phyloP scores from a whole-genome alignment of 495 filamentous ascomycete species.

The Amorphotheca resinae region DNA sequence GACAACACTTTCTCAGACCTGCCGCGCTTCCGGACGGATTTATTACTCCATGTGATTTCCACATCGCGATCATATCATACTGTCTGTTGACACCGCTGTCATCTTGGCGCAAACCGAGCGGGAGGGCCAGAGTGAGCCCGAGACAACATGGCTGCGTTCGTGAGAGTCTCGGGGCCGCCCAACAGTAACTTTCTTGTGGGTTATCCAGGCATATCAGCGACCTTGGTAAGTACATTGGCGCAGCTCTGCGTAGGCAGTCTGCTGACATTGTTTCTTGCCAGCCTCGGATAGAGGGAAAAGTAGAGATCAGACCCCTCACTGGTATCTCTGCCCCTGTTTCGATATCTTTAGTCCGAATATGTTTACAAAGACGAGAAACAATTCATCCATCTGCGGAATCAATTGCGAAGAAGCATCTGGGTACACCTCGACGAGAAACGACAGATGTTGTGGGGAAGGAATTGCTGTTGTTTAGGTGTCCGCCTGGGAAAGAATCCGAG shows the following conservation, averaged over 20 bases:
- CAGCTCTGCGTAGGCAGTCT: constrained; percentile 7
- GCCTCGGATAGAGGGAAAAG: constrained; percentile 95
- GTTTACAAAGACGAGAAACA: constrained; percentile 82
- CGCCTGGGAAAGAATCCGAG: constrained; percentile 70
- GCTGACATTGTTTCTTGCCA: constrained; percentile 25
- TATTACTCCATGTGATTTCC: constrained; percentile 7
- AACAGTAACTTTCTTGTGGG: constrained; percentile 95
- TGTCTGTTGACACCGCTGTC: constrained; percentile 13
- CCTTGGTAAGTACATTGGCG: constrained; percentile 53
- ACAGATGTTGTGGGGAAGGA: constrained; percentile 91
- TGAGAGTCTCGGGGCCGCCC: constrained; percentile 92
- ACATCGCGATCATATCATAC: constrained; percentile 1
- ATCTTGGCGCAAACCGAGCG: constrained; percentile 19
- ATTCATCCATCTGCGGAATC: constrained; percentile 95
- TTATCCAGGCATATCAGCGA: constrained; percentile 96
- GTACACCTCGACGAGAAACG: constrained; percentile 83
- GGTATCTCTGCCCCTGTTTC: constrained; percentile 80
- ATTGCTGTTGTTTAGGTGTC: constrained; percentile 79
- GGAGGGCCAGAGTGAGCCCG: constrained; percentile 18
- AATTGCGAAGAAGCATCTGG: constrained; percentile 80
- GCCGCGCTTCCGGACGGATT: not conserved
- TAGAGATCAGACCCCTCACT: constrained; percentile 80
- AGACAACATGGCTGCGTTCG: constrained; percentile 60
- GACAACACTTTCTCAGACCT: not conserved
- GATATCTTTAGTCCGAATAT: constrained; percentile 89